Conservation (phyloP, 257 asterid genomes). For the Coffea canephora region DNA sequence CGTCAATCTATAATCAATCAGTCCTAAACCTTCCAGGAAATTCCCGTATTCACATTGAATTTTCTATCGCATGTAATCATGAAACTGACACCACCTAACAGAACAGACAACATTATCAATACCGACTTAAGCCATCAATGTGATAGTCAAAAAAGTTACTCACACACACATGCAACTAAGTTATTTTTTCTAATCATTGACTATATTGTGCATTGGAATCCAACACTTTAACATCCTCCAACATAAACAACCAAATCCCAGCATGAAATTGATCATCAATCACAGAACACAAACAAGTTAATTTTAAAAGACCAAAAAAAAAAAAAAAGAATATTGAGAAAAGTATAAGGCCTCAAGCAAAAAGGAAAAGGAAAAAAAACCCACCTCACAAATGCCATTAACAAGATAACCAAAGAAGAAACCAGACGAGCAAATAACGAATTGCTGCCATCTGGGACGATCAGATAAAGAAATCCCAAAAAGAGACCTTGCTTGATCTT, state of each 20-base stretch:
- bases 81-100: neutral
- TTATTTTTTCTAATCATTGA: neutral
- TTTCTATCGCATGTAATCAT: neutral
- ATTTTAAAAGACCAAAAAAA: neutral
- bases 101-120: no score
- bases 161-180: neutral
- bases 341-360: neutral
- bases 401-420: constrained; percentile 93
- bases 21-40: constrained; percentile 7
- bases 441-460: constrained; percentile 81
- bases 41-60: constrained; percentile 2
- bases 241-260: neutral
- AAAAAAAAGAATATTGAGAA: neutral
- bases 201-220: neutral
- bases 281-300: neutral
- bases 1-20: constrained; percentile 10
- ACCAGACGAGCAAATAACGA: constrained; percentile 79
- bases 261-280: neutral
- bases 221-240: neutral
- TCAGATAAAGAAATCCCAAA: constrained; percentile 74
- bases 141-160: neutral
- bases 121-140: neutral
- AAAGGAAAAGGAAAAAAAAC: neutral
- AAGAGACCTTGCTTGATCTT: constrained; percentile 71
- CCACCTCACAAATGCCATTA: constrained; percentile 93